Evolutionary conservation across 768 basidiomycete species (phyloP), one percentile per base, ranked within the genome.

Genomic region (Termitomyces sp.): DNA sequence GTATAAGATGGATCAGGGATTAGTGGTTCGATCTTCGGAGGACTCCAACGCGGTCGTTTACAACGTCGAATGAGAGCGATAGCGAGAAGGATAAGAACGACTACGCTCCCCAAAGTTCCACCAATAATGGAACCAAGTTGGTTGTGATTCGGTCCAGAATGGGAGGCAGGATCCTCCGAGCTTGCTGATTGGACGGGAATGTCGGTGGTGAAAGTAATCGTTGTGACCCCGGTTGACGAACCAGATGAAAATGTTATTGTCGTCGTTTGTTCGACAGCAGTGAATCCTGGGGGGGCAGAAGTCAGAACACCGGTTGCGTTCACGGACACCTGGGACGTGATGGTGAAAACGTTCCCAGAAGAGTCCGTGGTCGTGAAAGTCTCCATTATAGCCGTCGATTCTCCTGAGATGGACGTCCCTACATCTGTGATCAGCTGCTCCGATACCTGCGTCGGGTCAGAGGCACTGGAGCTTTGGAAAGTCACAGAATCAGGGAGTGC

Each of bases 141-240:
- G 14, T 14, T 36, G 47, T 16, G 16, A 28, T 48, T 57, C 28
- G 38, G 23, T 30, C 14, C 10, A 26, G 32, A 14, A 18, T 51
- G 8, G 9, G n/a, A 10, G 18, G 44, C 12, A 33, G 35, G 26
- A 14, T 30, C 20, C 8, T 40, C 26, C 3, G 46, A 49, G 9
- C n/a, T 18, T 10, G 33, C 18, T 36, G 60, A 57, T 44, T 57
- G 60, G 23, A 58, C 40, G 4, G 60, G 56, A 43, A 61, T 30
- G 13, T 47, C 9, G 4, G 56, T 58, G n/a, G 50, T 54, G 47
- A 38, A 61, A 26, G 56, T 57, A 8, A 53, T 5, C 14, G 60
- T 61, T 18, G 26, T 4, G 46, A 50, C n/a, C 13, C 38, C 52
- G 8, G 44, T 53, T 38, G 56, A 55, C 12, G 60, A 61, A n/a